Evolutionary conservation across 306 rosid genomes (phyloP), one percentile per base, ranked within the genome.

Genomic region (Clitoria ternatea): DNA sequence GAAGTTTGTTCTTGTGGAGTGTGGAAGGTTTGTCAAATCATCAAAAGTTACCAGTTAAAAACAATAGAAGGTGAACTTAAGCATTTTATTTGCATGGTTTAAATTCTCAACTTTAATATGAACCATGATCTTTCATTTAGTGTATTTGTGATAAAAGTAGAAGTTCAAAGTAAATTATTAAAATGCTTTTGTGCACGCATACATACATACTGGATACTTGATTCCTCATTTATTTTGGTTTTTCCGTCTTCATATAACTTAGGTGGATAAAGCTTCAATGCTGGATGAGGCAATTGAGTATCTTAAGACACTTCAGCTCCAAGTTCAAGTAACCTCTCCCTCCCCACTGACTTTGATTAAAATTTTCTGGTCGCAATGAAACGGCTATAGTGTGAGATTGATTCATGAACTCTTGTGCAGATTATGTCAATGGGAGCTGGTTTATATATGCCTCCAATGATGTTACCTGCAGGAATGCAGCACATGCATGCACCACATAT

Each of bases 261-360:
- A 93, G 97, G 99, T 94, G 83, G 99, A 94, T 86, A 94, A 94
- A 84, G 99, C 99, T 62, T 94, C 99, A 45, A 94, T 94, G 99
- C 95, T 94, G 11, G 99, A 94, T 73, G 99, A 94, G 81, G 99
- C 97, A 48, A 94, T 94, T 68, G 99, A 91, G 88, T 94, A 94
- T 78, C 88, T 94, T 39, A 94, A 94, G 87, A 83, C 91, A 15
- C 99, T 94, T 81, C 99, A 94, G 78, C 88, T 94, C 80, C 99
- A 94, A 88, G 90, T 94, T 75, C 99, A 94, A 80, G 99, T 94
- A 49, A 57, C 61, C 55, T 55, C 45, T 29, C 69, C 35, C 39
- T 2, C 37, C 13, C 61, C 52, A 63, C 30, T 36, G 57, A 27
- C 5, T 37, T 69, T 55, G 27, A 43, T 64, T 33, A 5, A 35